phyloP scores from a whole-genome alignment of 2,329 filamentous ascomycete genomes.

The Colletotrichum cereale region DNA sequence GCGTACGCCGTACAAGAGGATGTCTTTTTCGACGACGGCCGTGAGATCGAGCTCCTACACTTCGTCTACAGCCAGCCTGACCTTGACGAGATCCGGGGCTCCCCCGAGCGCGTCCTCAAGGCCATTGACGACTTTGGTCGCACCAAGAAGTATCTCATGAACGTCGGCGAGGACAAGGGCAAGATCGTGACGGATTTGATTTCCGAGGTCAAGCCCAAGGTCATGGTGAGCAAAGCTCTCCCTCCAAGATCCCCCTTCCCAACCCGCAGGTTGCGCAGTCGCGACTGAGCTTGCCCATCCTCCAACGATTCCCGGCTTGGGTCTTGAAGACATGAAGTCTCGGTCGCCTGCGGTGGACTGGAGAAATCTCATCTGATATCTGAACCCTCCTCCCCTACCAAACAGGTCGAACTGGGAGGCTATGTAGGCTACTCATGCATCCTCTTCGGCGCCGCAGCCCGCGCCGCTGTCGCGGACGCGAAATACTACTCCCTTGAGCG shows the following conservation, averaged over 20 bases:
- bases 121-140: slow-evolving; percentile 77
- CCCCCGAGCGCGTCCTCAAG: slow-evolving; percentile 72
- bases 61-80: slow-evolving; percentile 74
- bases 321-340: background rate
- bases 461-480: slow-evolving; percentile 66
- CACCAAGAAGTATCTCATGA: slow-evolving; percentile 81
- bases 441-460: slow-evolving; percentile 77
- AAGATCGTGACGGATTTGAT: slow-evolving; percentile 78
- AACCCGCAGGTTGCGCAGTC: background rate
- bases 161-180: slow-evolving; percentile 82
- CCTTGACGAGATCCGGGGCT: slow-evolving; percentile 72
- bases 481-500: slow-evolving; percentile 80
- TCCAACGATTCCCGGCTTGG: background rate
- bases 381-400: background rate
- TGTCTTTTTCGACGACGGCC: slow-evolving; percentile 74
- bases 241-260: no score
- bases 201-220: slow-evolving; percentile 71
- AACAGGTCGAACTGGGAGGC: slow-evolving; percentile 78
- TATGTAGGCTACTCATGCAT: slow-evolving; percentile 88
- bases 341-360: background rate
- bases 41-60: slow-evolving; percentile 79
- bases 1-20: slow-evolving; percentile 58
- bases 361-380: slow-evolving; percentile 6
- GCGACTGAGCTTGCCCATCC: background rate
- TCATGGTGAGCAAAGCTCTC: slow-evolving; percentile 63